A percentile compares a stretch with the other conserved stretches of the same genome.
Conservation (phyloP, 176 grass and related monocot genomes). For the Aegilops tauschii region DNA sequence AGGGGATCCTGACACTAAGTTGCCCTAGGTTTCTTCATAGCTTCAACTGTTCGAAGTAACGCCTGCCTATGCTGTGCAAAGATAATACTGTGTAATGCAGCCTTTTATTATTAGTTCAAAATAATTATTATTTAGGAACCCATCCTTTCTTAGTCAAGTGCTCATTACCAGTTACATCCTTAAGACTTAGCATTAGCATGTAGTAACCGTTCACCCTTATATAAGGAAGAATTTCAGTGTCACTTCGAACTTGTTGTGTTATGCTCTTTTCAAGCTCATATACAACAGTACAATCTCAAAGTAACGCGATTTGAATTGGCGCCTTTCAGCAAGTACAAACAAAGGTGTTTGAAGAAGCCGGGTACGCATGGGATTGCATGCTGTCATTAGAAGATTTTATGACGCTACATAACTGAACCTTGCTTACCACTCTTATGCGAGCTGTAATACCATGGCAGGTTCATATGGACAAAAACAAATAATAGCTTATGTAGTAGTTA, state of each 20-base stretch:
- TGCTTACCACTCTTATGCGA: not conserved
- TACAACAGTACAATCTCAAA: not conserved
- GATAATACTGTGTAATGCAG: not conserved
- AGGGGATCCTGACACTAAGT: too few species aligned
- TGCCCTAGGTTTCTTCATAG: not conserved
- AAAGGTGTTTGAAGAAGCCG: slow-evolving; percentile 73
- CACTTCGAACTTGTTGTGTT: too few species aligned
- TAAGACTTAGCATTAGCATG: too few species aligned
- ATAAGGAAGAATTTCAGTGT: too few species aligned
- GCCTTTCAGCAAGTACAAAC: slow-evolving; percentile 55
- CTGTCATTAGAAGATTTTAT: slow-evolving; percentile 71
- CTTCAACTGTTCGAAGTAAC: too few species aligned
- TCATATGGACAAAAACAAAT: not conserved
- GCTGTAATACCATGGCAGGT: not conserved
- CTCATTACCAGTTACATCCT: not conserved
- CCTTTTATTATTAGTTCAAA: not conserved
- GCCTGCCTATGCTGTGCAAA: not conserved
- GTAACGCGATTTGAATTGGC: not conserved
- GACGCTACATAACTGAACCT: slow-evolving; percentile 42
- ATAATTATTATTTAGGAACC: not conserved
- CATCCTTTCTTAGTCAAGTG: not conserved
- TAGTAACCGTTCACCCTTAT: too few species aligned
- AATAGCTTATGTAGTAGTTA: not conserved
- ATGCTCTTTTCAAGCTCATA: not conserved
- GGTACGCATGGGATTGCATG: slow-evolving; percentile 55